Percentiles rank a stretch among this genome's conserved stretches.
phyloP scores from a whole-genome alignment of 1,139 yeast genomes.

The Hyphopichia burtonii region DNA sequence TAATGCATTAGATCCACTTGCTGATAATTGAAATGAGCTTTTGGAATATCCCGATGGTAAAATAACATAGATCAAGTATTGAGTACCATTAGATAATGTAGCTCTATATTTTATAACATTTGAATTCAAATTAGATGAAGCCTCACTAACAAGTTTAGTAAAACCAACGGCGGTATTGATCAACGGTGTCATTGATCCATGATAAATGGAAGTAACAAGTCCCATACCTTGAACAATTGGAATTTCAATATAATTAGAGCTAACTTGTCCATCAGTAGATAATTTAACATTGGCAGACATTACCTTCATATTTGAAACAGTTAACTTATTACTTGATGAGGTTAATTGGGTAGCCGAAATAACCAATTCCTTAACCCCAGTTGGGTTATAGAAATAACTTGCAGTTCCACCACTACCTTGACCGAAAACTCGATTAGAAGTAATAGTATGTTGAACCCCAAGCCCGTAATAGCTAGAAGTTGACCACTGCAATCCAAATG shows the following conservation, averaged over 20 bases:
- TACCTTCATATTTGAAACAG: constrained; percentile 49
- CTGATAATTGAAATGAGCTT: constrained; percentile 34
- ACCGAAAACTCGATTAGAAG: constrained; percentile 63
- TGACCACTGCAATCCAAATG: constrained; percentile 72
- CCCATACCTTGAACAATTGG: constrained; percentile 76
- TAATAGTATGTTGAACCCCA: constrained; percentile 66
- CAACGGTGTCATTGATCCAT: constrained; percentile 52
- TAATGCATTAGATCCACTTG: constrained; percentile 35
- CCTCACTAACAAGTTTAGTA: constrained; percentile 42
- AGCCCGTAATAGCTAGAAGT: constrained; percentile 51
- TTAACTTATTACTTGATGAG: constrained; percentile 30
- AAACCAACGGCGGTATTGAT: constrained; percentile 58
- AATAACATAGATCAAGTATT: constrained; percentile 61
- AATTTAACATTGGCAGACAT: constrained; percentile 57
- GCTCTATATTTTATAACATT: constrained; percentile 56
- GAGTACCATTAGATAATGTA: constrained; percentile 40
- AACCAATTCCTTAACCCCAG: constrained; percentile 50
- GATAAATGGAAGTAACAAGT: constrained; percentile 64
- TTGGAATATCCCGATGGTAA: constrained; percentile 36
- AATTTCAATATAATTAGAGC: constrained; percentile 32
- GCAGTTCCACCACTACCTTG: constrained; percentile 43
- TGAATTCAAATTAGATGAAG: constrained; percentile 35
- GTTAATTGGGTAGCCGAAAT: constrained; percentile 55
- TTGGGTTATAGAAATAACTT: constrained; percentile 55
- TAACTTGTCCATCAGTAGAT: constrained; percentile 24